Conservation (phyloP, 805 yeast species). For the Ogataea chonburiensis region DNA sequence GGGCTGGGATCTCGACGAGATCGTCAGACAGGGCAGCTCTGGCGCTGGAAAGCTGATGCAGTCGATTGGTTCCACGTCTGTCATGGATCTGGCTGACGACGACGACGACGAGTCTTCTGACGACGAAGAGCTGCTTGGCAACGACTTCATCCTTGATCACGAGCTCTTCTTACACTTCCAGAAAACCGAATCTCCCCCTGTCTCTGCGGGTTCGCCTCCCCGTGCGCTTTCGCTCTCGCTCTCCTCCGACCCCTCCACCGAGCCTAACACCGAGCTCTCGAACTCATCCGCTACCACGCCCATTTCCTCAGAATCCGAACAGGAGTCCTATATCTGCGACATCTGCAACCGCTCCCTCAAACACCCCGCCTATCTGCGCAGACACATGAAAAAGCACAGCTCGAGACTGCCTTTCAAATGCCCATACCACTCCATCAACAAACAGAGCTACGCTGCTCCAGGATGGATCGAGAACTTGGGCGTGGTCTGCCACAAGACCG, state of each 20-base stretch:
- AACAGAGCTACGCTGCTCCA: neutral
- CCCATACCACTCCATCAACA: slow-evolving; percentile 42
- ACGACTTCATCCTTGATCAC: slow-evolving; percentile 27
- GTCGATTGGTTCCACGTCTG: slow-evolving; percentile 4
- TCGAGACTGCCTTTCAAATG: slow-evolving; percentile 51
- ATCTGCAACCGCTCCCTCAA: slow-evolving; percentile 49
- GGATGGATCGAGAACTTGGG: slow-evolving; percentile 17
- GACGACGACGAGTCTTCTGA: slow-evolving; percentile 18
- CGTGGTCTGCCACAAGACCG: slow-evolving; percentile 52
- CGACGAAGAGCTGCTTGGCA: slow-evolving; percentile 15
- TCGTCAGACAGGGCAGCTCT: slow-evolving; percentile 1
- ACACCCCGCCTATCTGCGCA: slow-evolving; percentile 52
- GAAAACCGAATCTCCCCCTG: too few relatives aligned
- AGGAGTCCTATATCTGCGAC: slow-evolving; percentile 40
- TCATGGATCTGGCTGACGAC: slow-evolving; percentile 9
- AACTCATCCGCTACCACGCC: slow-evolving; percentile 1
- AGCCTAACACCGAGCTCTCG: neutral
- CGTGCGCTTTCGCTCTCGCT: too few relatives aligned
- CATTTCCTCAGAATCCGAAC: slow-evolving; percentile 1
- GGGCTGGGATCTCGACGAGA: slow-evolving; percentile 30
- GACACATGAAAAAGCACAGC: slow-evolving; percentile 55
- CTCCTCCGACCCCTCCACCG: neutral
- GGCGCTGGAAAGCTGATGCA: neutral
- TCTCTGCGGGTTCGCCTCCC: too few relatives aligned
- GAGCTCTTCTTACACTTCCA: slow-evolving; percentile 20